Evolutionary conservation across 441 rosid species (phyloP).

Genomic region (Corymbia citriodora): DNA sequence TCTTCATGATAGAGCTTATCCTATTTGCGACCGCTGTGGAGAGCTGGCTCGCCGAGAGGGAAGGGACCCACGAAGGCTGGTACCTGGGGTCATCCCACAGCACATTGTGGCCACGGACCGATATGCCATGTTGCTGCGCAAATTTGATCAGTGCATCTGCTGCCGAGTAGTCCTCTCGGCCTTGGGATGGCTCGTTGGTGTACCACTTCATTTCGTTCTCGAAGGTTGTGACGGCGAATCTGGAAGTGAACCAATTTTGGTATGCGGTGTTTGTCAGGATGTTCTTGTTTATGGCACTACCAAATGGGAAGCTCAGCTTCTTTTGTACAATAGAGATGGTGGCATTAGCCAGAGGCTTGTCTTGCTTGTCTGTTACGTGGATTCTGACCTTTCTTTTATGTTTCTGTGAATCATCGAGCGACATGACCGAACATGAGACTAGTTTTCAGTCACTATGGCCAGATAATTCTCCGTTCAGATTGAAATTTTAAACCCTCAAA

Average conservation of each 20-base stretch:
- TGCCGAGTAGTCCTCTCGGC: constrained; percentile 46
- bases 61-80: constrained; percentile 33
- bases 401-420: constrained; percentile 8
- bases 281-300: constrained; percentile 55
- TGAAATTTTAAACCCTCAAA: not conserved
- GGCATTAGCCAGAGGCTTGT: constrained; percentile 41
- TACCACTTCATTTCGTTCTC: constrained; percentile 84
- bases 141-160: constrained; percentile 54
- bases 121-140: constrained; percentile 25
- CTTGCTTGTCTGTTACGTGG: constrained; percentile 35
- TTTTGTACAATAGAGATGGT: constrained; percentile 33
- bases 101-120: constrained; percentile 64
- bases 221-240: constrained; percentile 55
- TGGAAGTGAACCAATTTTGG: constrained; percentile 61
- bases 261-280: constrained; percentile 45
- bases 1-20: constrained; percentile 31
- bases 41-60: constrained; percentile 27
- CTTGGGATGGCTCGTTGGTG: constrained; percentile 31
- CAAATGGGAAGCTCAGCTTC: constrained; percentile 49
- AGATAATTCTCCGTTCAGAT: not conserved
- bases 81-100: constrained; percentile 54
- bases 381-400: constrained; percentile 42
- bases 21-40: constrained; percentile 27
- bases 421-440: not conserved
- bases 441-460: not conserved